phyloP scores from a whole-genome alignment of 805 yeast genomes.

The Starmerella cellae region DNA sequence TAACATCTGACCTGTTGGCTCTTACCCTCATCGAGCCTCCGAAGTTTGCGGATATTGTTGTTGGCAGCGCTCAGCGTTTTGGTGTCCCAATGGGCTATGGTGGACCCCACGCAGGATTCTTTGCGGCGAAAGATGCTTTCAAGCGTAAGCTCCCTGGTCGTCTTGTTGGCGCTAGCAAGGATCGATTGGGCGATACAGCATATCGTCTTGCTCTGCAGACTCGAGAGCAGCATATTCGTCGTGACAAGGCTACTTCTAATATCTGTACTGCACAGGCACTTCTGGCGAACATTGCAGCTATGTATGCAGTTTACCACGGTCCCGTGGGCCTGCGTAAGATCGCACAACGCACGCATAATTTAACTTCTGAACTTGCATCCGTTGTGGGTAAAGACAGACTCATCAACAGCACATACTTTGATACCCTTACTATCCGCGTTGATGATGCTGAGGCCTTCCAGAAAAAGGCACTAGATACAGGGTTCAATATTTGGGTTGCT shows the following conservation, averaged over 20 bases:
- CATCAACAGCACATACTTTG: constrained; percentile 59
- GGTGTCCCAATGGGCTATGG: constrained; percentile 98
- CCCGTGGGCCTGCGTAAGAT: constrained; percentile 70
- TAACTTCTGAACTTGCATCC: constrained; percentile 58
- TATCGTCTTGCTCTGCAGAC: constrained; percentile 89
- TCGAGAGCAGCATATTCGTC: constrained; percentile 93
- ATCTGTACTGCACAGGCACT: constrained; percentile 97
- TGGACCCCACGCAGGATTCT: constrained; percentile 98
- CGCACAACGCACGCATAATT: constrained; percentile 61
- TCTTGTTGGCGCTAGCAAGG: constrained; percentile 84
- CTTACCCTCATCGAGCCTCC: constrained; percentile 79
- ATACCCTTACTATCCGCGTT: constrained; percentile 58
- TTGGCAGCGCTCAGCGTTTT: constrained; percentile 88
- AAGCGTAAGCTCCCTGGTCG: constrained; percentile 95
- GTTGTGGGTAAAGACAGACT: constrained; percentile 37
- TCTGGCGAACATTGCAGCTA: constrained; percentile 87
- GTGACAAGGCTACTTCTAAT: constrained; percentile 95
- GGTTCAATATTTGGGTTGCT: constrained; percentile 66
- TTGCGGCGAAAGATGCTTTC: constrained; percentile 66
- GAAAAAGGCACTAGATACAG: constrained; percentile 43
- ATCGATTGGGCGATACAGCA: constrained; percentile 80
- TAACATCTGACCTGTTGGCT: constrained; percentile 87
- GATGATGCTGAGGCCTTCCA: constrained; percentile 44
- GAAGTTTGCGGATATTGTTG: constrained; percentile 79
- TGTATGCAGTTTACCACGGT: constrained; percentile 94